A percentile compares a stretch with the other conserved stretches of the same genome.
Evolutionary conservation across 805 yeast genomes (phyloP).

Genomic region (Wickerhamiella australiensis): DNA sequence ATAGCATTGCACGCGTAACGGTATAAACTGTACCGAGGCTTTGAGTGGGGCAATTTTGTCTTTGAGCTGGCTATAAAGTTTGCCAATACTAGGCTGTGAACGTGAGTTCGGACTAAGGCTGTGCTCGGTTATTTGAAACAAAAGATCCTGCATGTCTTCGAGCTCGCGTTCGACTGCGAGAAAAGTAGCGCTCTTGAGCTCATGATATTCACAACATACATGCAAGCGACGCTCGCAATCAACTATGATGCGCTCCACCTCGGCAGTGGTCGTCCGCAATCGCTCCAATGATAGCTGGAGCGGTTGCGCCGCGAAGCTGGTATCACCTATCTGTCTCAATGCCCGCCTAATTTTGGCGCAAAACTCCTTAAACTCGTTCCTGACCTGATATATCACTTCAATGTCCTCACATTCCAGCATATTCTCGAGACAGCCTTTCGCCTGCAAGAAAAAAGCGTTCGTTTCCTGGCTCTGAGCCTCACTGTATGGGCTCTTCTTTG

Average conservation of each 20-base stretch:
- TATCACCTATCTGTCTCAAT: not conserved
- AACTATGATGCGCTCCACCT: not conserved
- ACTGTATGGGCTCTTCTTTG: not conserved
- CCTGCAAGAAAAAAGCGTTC: not conserved
- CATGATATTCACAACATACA: slow-evolving; percentile 11
- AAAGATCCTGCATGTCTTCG: not conserved
- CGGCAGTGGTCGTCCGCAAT: not conserved
- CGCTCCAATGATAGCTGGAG: not conserved
- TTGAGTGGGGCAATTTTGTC: slow-evolving; percentile 8
- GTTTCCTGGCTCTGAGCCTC: not conserved
- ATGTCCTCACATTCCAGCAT: slow-evolving; percentile 8
- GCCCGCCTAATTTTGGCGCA: slow-evolving; percentile 10
- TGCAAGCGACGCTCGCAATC: slow-evolving; percentile 3
- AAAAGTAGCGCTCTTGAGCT: slow-evolving; percentile 1
- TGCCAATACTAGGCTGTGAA: not conserved
- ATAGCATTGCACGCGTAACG: slow-evolving; percentile 11
- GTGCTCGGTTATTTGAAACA: slow-evolving; percentile 7
- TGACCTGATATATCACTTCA: slow-evolving; percentile 3
- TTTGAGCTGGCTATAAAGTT: not conserved
- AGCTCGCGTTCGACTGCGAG: slow-evolving; percentile 9
- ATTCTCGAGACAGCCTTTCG: slow-evolving; percentile 1
- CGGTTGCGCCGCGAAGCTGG: not conserved
- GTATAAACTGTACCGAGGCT: slow-evolving; percentile 12
- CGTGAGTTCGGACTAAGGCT: slow-evolving; percentile 1
- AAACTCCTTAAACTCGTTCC: slow-evolving; percentile 5